phyloP scores from a whole-genome alignment of 352 stramenopile genomes.

The Saprolegnia diclina region DNA sequence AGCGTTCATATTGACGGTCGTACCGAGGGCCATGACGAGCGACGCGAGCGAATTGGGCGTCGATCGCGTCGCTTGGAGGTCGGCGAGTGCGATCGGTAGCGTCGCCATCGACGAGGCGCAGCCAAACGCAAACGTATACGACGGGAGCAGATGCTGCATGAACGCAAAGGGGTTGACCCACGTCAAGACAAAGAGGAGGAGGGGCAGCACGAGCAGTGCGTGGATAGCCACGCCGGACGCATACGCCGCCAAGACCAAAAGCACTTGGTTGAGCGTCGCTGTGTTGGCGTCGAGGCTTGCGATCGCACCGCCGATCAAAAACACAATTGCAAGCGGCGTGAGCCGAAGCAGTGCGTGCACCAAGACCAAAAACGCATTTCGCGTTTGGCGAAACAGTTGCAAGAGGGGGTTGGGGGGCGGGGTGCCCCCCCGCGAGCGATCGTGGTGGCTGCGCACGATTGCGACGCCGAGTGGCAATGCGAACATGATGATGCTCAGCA shows the following conservation, averaged over 20 bases:
- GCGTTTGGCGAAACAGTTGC: conserved; percentile 33
- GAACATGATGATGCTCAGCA: conserved; percentile 39
- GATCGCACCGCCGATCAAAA: conserved; percentile 55
- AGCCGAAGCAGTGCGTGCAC: conserved; percentile 67
- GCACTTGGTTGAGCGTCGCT: conserved; percentile 35
- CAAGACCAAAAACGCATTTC: conserved; percentile 64
- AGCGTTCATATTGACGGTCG: conserved; percentile 39
- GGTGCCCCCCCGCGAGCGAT: not conserved
- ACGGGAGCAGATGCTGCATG: conserved; percentile 60
- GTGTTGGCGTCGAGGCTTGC: conserved; percentile 43
- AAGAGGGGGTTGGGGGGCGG: not conserved
- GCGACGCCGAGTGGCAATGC: conserved; percentile 35
- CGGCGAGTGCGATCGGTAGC: conserved; percentile 49
- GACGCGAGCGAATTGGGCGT: conserved; percentile 32
- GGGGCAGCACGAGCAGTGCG: conserved; percentile 54
- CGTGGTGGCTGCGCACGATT: conserved; percentile 18
- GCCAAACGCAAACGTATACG: conserved; percentile 61
- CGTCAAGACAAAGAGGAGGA: conserved; percentile 48
- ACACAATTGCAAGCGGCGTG: conserved; percentile 58
- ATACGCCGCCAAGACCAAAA: conserved; percentile 36
- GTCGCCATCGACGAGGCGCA: conserved; percentile 71
- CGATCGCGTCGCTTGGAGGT: conserved; percentile 30
- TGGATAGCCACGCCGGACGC: conserved; percentile 47
- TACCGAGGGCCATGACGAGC: conserved; percentile 37
- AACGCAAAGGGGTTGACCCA: conserved; percentile 61